Evolutionary conservation across 2,329 filamentous ascomycete genomes (phyloP).

Genomic region (Cephalotrichum gorgonifer): DNA sequence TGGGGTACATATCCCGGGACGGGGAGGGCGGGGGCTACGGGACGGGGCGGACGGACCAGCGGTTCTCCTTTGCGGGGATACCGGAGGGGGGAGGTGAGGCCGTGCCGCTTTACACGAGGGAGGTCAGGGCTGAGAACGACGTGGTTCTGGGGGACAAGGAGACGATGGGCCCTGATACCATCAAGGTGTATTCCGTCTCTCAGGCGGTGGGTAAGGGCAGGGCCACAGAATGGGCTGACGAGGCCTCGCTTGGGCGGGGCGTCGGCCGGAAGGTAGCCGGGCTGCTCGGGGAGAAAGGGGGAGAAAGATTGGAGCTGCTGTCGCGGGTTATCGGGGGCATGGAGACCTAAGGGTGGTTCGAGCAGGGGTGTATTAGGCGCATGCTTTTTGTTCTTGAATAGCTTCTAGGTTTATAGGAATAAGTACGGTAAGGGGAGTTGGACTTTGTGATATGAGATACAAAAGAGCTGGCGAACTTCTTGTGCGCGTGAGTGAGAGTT

Average conservation of each 20-base stretch:
- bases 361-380: background rate
- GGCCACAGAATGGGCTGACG: background rate
- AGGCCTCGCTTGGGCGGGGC: background rate
- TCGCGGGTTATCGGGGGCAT: background rate
- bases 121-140: slow-evolving; percentile 44
- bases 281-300: background rate
- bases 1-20: slow-evolving; percentile 39
- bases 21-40: slow-evolving; percentile 35
- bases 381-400: too few species aligned
- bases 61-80: slow-evolving; percentile 39
- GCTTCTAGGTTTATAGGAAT: too few species aligned
- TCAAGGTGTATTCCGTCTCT: background rate
- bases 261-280: background rate
- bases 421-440: too few species aligned
- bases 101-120: slow-evolving; percentile 43
- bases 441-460: too few species aligned
- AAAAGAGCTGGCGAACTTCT: too few species aligned
- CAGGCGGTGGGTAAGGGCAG: background rate
- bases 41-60: slow-evolving; percentile 46
- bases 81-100: slow-evolving; percentile 9
- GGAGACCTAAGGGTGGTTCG: background rate
- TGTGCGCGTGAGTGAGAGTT: too few species aligned
- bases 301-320: background rate
- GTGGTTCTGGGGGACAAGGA: slow-evolving; percentile 38
- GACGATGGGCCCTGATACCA: background rate